phyloP scores from a whole-genome alignment of 768 basidiomycete species.

The Dacryopinax spathularia region DNA sequence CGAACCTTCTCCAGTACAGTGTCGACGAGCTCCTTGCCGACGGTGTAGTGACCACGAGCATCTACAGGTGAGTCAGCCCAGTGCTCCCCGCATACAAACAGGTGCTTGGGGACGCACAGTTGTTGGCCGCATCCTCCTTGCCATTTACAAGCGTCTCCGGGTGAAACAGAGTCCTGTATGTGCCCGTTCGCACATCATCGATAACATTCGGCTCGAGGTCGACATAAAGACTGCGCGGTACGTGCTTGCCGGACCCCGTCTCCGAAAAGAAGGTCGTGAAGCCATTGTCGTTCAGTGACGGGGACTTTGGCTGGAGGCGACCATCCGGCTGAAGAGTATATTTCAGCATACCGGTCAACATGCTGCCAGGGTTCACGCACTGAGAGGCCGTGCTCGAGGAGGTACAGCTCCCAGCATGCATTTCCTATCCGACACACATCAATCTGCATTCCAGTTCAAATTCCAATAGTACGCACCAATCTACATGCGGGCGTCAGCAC shows the following conservation, averaged over 20 bases:
- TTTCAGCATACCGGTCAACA: neutral
- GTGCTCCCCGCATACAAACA: constrained; percentile 3
- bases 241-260: constrained; percentile 92
- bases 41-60: constrained; percentile 96
- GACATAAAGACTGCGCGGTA: constrained; percentile 93
- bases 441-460: neutral
- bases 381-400: constrained; percentile 84
- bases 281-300: constrained; percentile 66
- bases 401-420: constrained; percentile 99
- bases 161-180: constrained; percentile 95
- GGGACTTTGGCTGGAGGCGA: constrained; percentile 66
- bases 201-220: constrained; percentile 96
- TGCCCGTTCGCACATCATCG: constrained; percentile 90
- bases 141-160: constrained; percentile 96
- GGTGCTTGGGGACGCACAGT: constrained; percentile 48
- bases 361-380: neutral
- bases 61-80: constrained; percentile 34
- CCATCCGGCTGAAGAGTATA: constrained; percentile 64
- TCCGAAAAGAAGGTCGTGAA: constrained; percentile 99
- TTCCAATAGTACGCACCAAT: neutral
- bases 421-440: constrained; percentile 45
- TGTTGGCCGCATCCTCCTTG: constrained; percentile 99
- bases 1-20: constrained; percentile 93
- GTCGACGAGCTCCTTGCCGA: constrained; percentile 97
- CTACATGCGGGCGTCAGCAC: constrained; percentile 14